Percentiles rank a stretch among this genome's conserved stretches.
Conservation (phyloP, 1,284 basidiomycete genomes). For the Prillingera fragicola region DNA sequence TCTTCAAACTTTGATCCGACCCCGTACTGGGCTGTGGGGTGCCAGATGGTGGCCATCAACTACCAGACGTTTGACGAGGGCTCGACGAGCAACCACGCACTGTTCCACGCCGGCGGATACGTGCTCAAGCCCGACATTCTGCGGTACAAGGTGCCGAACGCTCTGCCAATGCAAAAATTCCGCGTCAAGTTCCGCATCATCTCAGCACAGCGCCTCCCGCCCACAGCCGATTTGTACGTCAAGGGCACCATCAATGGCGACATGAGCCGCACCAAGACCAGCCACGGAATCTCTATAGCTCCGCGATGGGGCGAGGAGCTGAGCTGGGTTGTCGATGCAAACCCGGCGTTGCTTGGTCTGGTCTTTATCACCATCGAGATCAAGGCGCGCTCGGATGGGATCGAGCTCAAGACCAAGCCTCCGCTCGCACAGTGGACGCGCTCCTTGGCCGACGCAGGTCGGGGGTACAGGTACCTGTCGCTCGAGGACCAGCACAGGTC, state of each 20-base stretch:
- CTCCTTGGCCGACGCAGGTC: slow-evolving; percentile 44
- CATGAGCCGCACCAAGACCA: slow-evolving; percentile 52
- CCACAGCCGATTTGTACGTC: slow-evolving; percentile 58
- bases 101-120: slow-evolving; percentile 87
- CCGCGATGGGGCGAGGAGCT: slow-evolving; percentile 76
- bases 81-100: slow-evolving; percentile 69
- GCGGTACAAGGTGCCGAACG: slow-evolving; percentile 60
- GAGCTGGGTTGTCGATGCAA: slow-evolving; percentile 64
- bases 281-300: too few relatives aligned
- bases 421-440: slow-evolving; percentile 60
- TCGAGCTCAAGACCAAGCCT: too few relatives aligned
- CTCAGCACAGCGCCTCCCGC: slow-evolving; percentile 88
- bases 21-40: slow-evolving; percentile 82
- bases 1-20: slow-evolving; percentile 88
- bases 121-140: slow-evolving; percentile 83
- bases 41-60: slow-evolving; percentile 93
- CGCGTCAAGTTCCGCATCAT: slow-evolving; percentile 57
- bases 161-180: slow-evolving; percentile 56
- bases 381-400: slow-evolving; percentile 63
- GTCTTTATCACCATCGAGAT: slow-evolving; percentile 76
- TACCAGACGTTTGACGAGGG: slow-evolving; percentile 88
- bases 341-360: slow-evolving; percentile 67
- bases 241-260: slow-evolving; percentile 25
- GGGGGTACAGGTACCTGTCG: slow-evolving; percentile 78
- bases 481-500: slow-evolving; percentile 74